phyloP scores from a whole-genome alignment of 495 filamentous ascomycete genomes.

The Xylaria bambusicola region DNA sequence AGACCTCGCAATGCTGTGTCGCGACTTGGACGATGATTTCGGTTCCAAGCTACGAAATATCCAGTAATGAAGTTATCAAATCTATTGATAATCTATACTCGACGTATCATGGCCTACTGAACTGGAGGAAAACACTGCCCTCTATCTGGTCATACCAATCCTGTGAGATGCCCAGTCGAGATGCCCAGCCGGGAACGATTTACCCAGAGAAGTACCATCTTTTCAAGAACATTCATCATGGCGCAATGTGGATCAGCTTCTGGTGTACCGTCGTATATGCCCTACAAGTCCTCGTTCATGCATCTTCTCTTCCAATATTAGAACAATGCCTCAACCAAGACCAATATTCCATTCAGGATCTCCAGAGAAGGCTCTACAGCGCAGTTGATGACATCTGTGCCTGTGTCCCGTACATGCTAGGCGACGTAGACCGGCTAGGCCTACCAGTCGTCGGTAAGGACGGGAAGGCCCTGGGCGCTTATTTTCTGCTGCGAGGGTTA shows the following conservation, averaged over 20 bases:
- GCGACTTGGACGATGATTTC: background rate
- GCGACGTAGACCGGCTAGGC: constrained; percentile 3
- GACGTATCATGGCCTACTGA: background rate
- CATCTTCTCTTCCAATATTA: background rate
- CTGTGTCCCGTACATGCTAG: constrained; percentile 8
- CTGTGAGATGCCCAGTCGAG: background rate
- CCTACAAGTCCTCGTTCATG: background rate
- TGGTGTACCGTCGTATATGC: constrained; percentile 5
- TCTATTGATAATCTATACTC: background rate
- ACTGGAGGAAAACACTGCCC: background rate
- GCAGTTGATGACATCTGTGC: constrained; percentile 4
- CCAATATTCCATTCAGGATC: background rate
- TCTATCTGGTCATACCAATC: background rate
- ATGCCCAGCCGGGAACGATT: background rate
- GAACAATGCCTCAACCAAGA: background rate
- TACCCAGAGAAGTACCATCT: background rate
- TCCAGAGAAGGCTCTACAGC: background rate
- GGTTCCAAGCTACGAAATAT: background rate
- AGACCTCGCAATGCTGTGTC: background rate
- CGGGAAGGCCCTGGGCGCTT: constrained; percentile 1
- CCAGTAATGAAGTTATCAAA: background rate
- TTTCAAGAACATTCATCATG: background rate
- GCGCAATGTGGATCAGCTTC: constrained; percentile 2
- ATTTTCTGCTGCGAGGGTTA: background rate
- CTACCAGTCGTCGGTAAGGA: background rate